phyloP scores from a whole-genome alignment of 805 yeast genomes.

The Yarrowia divulgata region DNA sequence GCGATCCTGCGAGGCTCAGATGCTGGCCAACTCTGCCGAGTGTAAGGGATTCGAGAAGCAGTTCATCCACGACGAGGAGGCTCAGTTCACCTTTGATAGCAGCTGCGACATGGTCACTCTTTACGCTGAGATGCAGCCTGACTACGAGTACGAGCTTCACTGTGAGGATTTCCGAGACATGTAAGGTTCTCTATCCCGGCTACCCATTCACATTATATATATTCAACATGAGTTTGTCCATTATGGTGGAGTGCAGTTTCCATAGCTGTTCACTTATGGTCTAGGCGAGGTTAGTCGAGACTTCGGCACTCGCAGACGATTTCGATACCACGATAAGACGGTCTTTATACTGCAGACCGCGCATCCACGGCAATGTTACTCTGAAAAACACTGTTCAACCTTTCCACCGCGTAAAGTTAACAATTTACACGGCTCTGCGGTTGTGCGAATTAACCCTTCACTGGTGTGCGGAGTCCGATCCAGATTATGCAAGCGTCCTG shows the following conservation, averaged over 20 bases:
- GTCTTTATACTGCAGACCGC: neutral
- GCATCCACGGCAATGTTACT: neutral
- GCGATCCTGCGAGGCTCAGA: constrained; percentile 68
- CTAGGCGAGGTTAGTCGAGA: no score
- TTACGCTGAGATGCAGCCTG: constrained; percentile 78
- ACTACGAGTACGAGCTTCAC: constrained; percentile 59
- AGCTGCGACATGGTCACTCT: constrained; percentile 71
- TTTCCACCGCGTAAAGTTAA: neutral
- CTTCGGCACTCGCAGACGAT: no score
- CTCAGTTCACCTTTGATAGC: constrained; percentile 67
- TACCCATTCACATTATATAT: neutral
- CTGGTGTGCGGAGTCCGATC: constrained; percentile 7
- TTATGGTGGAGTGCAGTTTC: no score
- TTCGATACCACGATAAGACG: no score
- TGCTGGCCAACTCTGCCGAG: constrained; percentile 64
- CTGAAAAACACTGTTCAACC: neutral
- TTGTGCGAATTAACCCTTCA: constrained; percentile 4
- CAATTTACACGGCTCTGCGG: constrained; percentile 24
- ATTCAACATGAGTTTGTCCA: neutral
- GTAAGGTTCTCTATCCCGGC: constrained; percentile 3
- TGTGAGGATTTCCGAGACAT: constrained; percentile 35
- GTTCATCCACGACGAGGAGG: constrained; percentile 65
- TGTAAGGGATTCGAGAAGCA: constrained; percentile 45
- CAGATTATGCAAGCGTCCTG: constrained; percentile 19
- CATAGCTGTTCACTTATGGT: no score